phyloP scores from a whole-genome alignment of 345 rosid species.

The Eucalyptus brandiana region DNA sequence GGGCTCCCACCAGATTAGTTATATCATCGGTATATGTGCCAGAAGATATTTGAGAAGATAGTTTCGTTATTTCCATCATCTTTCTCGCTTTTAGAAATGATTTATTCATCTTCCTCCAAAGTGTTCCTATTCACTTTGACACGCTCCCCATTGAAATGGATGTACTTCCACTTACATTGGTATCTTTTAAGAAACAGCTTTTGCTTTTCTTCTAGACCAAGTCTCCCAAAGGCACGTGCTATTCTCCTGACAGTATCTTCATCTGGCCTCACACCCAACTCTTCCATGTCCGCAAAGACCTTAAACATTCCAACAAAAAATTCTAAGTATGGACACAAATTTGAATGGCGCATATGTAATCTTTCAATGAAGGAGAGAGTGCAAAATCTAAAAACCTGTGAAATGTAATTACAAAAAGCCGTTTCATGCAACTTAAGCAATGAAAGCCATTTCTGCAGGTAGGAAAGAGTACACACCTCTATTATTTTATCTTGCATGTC shows the following conservation, averaged over 20 bases:
- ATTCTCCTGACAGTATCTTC: constrained; percentile 63
- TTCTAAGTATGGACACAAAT: not conserved
- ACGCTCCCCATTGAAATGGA: constrained; percentile 76
- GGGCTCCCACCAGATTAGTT: not conserved
- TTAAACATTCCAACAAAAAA: not conserved
- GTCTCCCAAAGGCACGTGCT: constrained; percentile 40
- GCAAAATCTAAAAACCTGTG: not conserved
- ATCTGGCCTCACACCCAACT: constrained; percentile 68
- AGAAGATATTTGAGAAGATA: not conserved
- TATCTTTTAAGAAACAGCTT: constrained; percentile 48
- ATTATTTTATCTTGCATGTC: constrained; percentile 51
- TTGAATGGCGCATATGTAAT: not conserved
- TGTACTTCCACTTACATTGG: constrained; percentile 54
- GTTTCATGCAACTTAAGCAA: not conserved
- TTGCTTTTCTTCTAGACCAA: constrained; percentile 53
- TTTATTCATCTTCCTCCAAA: constrained; percentile 2
- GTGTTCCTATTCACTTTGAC: constrained; percentile 51
- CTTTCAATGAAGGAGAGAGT: not conserved
- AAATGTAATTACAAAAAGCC: not conserved
- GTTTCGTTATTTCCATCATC: not conserved
- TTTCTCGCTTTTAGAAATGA: not conserved
- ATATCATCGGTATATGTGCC: not conserved
- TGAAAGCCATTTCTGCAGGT: not conserved
- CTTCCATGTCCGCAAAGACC: constrained; percentile 97
- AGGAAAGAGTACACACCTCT: constrained; percentile 29